Evolutionary conservation across 108 stramenopile genomes (phyloP).

Genomic region (Conticribra weissflogii): DNA sequence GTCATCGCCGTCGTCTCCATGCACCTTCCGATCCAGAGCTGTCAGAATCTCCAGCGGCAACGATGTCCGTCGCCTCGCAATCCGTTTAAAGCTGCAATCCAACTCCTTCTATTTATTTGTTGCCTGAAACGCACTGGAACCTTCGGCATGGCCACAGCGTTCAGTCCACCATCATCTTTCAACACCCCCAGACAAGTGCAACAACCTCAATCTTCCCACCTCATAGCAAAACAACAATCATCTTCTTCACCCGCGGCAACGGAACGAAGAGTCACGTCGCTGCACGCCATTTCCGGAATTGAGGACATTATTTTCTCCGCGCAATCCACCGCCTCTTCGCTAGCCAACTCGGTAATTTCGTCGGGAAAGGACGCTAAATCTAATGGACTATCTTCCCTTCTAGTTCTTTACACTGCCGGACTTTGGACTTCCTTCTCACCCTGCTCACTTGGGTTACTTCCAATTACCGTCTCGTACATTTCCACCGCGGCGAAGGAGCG

Average conservation of each 20-base stretch:
- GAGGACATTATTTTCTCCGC: slow-evolving; percentile 77
- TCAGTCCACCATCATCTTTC: too few relatives aligned
- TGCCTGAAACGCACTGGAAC: too few relatives aligned
- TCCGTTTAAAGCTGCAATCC: too few relatives aligned
- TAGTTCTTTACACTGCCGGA: slow-evolving; percentile 80
- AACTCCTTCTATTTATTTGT: too few relatives aligned
- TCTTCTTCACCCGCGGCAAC: neutral
- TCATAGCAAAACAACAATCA: too few relatives aligned
- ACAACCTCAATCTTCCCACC: too few relatives aligned
- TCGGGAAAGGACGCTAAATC: slow-evolving; percentile 3
- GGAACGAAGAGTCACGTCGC: neutral
- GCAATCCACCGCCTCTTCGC: slow-evolving; percentile 56
- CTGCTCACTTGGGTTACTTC: slow-evolving; percentile 80
- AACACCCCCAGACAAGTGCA: too few relatives aligned
- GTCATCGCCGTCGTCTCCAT: too few relatives aligned
- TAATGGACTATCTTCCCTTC: slow-evolving; percentile 34
- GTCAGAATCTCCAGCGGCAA: too few relatives aligned
- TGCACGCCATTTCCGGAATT: slow-evolving; percentile 19
- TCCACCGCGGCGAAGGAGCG: slow-evolving; percentile 67
- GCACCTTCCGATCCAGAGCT: too few relatives aligned
- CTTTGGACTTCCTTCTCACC: slow-evolving; percentile 73
- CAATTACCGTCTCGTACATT: slow-evolving; percentile 77
- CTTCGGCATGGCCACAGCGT: too few relatives aligned
- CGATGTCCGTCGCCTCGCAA: too few relatives aligned
- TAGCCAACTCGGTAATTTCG: slow-evolving; percentile 62